Base-by-base conservation (phyloP, 2,329 filamentous ascomycete genomes). In the Fusarium metavorans region DNA sequence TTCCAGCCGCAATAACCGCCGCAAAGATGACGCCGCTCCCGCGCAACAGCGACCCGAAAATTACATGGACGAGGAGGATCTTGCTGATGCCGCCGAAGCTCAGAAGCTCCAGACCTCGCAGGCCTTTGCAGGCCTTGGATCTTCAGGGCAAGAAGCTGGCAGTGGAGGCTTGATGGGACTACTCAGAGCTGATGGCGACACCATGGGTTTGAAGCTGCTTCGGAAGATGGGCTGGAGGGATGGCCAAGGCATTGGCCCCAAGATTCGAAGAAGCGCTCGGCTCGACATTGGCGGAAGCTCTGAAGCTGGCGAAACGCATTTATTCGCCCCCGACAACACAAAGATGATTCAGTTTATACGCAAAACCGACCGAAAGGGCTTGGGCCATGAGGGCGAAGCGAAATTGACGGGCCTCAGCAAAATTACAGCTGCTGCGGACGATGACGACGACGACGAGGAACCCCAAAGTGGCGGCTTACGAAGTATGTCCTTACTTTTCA, bases 61-160 rank as follows among this genome's bases (percentile, higher is more conserved):
- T 80, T 98, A 95, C 78, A 99, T 99, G 97, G 97, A 99, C 79
- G 96, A 98, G 48, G 97, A 99, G 81, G 97, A 99, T 82, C 86
- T 97, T 37, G 94, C 93, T 8, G 95, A 98, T 81, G 93, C 92
- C 0, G 94, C 93, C 67, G 95, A 98, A 82, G 88, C 93, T 3
- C 90, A 92, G 78, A 89, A 89, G 70, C 84, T 98, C 37, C 90
- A 96, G 77, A 97, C 94, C 0, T 88, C 91, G 0, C 88, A 91
- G 63, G 89, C 88, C 0, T 98, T 97, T 81, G 89, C 93, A 1
- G 94, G 93, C 0, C 86, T 98, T 34, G 95, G 95, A 2, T 88
- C 89, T 34, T 92, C 91, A 1, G 87, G 87, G 35, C 85, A 90
- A 37, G 89, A 92, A 77, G 78, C 85, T 16, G 86, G 86, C 32